Evolutionary conservation across 139 green algal species (phyloP), one percentile per base, ranked within the genome.

Genomic region (Edaphochlamys debaryana): DNA sequence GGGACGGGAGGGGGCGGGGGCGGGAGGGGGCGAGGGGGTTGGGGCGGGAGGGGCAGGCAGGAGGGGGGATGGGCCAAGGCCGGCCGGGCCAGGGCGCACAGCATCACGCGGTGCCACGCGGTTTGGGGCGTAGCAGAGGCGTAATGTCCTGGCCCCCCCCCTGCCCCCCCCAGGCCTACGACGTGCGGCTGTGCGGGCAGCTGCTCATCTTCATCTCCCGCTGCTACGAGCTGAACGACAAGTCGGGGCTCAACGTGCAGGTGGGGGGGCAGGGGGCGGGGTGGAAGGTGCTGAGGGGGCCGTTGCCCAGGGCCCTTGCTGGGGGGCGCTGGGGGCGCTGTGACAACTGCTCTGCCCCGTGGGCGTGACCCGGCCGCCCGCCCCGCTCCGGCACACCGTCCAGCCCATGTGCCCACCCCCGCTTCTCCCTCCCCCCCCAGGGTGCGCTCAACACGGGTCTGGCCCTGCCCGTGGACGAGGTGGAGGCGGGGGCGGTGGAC

Each of bases 161-260:
- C n/a, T 27, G 19, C n/a, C 7, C n/a, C 42, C 25, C 23, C 11
- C 72, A 89, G 66, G 85, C 79, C 8, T 69, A 79, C 66, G 86
- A 82, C 58, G 38, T 85, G 48, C 82, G 82, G 82, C 62, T 90
- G 42, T 90, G 87, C 34, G 87, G 87, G 19, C 87, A 83, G 36
- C 82, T 91, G 62, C 82, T 91, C 25, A 81, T 91, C 66, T 91
- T 91, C 87, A 87, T 91, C 15, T 83, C 79, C 2, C 64, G 79
- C 36, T 72, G 87, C 36, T 88, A 91, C 74, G 73, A 82, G 20
- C 79, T 91, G 67, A 69, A 63, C 52, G 87, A 91, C 87, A 88
- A 88, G 79, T 80, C 66, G 7, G 87, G 87, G 0, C 56, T 91
- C 58, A 91, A 91, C 67, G 72, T 88, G 41, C 60, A 23, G 76